These are phyloP conservation scores for Monilinia polystroma DNA, from an alignment of 2,329 filamentous ascomycete species.

Conservation along the genomic window DNA sequence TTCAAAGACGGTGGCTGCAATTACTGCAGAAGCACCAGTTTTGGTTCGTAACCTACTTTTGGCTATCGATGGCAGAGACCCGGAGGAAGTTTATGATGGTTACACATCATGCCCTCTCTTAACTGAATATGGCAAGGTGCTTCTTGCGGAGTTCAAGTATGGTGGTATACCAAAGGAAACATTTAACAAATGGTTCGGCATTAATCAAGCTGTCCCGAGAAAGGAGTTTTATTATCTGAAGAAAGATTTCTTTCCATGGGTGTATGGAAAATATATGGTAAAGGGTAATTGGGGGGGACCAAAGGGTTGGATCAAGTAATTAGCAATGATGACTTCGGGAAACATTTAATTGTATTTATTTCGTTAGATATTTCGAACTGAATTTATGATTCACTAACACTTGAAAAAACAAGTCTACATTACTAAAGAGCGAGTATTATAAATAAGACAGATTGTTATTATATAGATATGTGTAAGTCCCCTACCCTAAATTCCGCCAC, in stretches of 20 bases:
- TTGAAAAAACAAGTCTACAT: no score
- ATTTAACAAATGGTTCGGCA: conserved; percentile 53
- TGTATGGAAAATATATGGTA: conserved; percentile 59
- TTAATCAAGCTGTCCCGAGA: conserved; percentile 57
- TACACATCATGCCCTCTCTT: conserved; percentile 56
- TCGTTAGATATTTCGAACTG: no score
- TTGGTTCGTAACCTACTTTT: conserved; percentile 51
- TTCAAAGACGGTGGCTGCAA: conserved; percentile 55
- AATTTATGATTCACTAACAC: no score
- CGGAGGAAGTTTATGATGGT: conserved; percentile 50
- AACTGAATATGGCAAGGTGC: conserved; percentile 60
- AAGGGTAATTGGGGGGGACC: conserved; percentile 62
- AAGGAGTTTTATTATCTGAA: conserved; percentile 61
- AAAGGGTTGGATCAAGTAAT: conserved; percentile 46
- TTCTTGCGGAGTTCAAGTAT: conserved; percentile 66
- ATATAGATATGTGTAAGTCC: no score
- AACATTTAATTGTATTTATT: not conserved
- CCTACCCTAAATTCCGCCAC: no score
- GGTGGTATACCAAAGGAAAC: conserved; percentile 63
- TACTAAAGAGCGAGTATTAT: no score
- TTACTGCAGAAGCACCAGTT: conserved; percentile 52
- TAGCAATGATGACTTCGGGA: not conserved
- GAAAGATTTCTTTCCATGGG: conserved; percentile 68
- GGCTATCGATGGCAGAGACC: conserved; percentile 47
- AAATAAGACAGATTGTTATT: no score